A percentile compares a stretch with the other conserved stretches of the same genome.
Evolutionary conservation across 139 green algal species (phyloP).

Genomic region (Volvox reticuliferus): DNA sequence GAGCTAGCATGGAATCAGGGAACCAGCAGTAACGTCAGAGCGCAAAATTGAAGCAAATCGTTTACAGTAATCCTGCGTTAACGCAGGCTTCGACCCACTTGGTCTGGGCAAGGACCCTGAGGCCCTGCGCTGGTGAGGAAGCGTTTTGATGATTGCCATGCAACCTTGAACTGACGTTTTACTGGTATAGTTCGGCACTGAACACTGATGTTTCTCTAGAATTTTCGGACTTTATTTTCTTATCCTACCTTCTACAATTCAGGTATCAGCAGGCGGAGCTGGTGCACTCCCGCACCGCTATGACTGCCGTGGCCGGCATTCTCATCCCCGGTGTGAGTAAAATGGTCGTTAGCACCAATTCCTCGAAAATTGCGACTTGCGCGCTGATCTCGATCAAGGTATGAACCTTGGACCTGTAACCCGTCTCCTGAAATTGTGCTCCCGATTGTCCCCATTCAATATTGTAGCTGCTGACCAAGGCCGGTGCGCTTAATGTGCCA

Average conservation of each 20-base stretch:
- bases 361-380: too few relatives aligned
- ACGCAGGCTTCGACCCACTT: constrained; percentile 74
- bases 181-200: not conserved
- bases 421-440: too few relatives aligned
- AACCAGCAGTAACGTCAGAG: not conserved
- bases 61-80: not conserved
- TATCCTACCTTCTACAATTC: constrained; percentile 44
- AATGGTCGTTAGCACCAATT: too few relatives aligned
- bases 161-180: not conserved
- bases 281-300: constrained; percentile 89
- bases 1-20: not conserved
- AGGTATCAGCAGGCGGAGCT: constrained; percentile 89
- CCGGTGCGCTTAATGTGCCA: constrained; percentile 80
- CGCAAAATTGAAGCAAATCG: too few relatives aligned
- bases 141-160: not conserved
- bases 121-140: constrained; percentile 76
- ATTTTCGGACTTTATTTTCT: not conserved
- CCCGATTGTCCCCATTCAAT: not conserved
- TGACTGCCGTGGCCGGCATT: constrained; percentile 92
- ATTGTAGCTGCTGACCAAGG: constrained; percentile 79
- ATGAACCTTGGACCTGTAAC: too few relatives aligned
- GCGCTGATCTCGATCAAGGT: too few relatives aligned
- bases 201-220: not conserved
- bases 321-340: constrained; percentile 76
- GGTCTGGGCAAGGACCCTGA: constrained; percentile 84